phyloP scores from a whole-genome alignment of 2,329 filamentous ascomycete genomes.

The Trichoderma simmonsii region DNA sequence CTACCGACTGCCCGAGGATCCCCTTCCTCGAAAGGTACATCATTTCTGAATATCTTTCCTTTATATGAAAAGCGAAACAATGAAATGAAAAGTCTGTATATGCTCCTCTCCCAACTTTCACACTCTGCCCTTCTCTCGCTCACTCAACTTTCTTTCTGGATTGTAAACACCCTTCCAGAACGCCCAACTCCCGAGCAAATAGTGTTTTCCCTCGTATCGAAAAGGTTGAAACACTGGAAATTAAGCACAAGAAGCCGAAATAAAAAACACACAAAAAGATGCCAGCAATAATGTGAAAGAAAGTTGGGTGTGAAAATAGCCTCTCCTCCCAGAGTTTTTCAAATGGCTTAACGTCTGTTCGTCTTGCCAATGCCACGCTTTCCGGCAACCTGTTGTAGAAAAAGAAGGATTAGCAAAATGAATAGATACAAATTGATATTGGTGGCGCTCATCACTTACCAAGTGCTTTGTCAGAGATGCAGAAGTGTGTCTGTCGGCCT shows the following conservation, averaged over 20 bases:
- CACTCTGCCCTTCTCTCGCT: neutral
- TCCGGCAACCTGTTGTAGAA: conserved; percentile 66
- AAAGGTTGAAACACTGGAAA: neutral
- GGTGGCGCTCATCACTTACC: conserved; percentile 52
- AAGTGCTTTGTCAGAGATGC: conserved; percentile 85
- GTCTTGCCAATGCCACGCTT: conserved; percentile 96
- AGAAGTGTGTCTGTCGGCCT: conserved; percentile 86
- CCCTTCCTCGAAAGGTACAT: neutral
- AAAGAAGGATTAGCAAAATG: neutral
- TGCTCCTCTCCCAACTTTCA: neutral
- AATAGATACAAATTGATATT: neutral
- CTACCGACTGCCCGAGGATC: no score
- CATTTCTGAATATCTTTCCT: neutral
- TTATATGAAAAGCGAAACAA: neutral
- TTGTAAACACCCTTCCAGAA: conserved; percentile 19
- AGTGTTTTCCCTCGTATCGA: neutral
- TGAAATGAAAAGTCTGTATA: neutral
- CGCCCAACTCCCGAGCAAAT: conserved; percentile 34
- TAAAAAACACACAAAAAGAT: neutral
- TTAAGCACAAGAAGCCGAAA: neutral
- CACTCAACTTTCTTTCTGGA: conserved; percentile 6
- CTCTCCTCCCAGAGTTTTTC: neutral
- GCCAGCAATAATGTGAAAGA: neutral
- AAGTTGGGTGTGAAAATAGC: neutral
- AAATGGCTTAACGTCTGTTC: conserved; percentile 55